Evolutionary conservation across 345 rosid genomes (phyloP).

Genomic region (Populus davidiana): DNA sequence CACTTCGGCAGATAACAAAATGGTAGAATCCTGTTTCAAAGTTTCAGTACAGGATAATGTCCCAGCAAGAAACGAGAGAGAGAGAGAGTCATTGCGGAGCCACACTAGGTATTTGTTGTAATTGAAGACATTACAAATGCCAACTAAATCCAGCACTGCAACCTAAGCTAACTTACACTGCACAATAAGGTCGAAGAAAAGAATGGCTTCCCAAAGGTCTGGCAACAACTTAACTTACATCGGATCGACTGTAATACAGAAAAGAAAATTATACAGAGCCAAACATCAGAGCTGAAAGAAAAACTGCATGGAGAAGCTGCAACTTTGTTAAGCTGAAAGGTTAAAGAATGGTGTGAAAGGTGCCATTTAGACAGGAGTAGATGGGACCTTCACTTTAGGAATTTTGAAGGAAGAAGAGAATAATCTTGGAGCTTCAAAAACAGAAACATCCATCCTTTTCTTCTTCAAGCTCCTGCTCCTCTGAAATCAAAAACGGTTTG

Average conservation of each 20-base stretch:
- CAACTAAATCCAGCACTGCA: not conserved
- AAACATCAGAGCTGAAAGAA: not conserved
- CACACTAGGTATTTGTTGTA: not conserved
- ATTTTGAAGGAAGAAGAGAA: constrained; percentile 67
- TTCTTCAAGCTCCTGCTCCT: constrained; percentile 57
- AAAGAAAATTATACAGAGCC: not conserved
- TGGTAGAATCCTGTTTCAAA: no score
- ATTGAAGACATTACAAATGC: not conserved
- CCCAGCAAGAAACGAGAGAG: no score
- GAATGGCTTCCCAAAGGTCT: not conserved
- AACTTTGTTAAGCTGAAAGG: not conserved
- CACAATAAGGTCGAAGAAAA: not conserved
- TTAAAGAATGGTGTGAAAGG: not conserved
- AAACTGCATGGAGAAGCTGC: not conserved
- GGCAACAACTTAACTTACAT: constrained; percentile 1
- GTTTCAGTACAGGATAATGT: no score
- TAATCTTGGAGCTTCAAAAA: constrained; percentile 54
- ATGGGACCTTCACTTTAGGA: constrained; percentile 67
- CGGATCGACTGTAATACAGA: not conserved
- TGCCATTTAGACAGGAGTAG: constrained; percentile 18
- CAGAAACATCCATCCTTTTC: constrained; percentile 34
- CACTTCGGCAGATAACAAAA: no score
- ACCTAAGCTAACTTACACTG: not conserved
- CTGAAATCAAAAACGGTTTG: constrained; percentile 31
- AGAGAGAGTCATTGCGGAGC: no score